Conservation (phyloP, 495 filamentous ascomycete genomes). For the Tuber melanosporum region DNA sequence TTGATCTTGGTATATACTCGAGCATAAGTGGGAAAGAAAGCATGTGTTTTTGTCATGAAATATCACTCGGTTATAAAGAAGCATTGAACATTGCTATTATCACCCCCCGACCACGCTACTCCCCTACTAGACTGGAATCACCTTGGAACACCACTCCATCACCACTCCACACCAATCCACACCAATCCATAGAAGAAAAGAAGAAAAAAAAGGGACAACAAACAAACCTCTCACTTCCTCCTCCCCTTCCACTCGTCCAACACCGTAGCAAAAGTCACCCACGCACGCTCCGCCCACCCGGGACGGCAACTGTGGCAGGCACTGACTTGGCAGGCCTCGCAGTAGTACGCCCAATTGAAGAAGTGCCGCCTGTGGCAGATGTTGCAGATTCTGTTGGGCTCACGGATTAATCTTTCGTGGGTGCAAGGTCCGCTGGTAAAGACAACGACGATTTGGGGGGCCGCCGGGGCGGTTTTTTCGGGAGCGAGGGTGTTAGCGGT, state of each 20-base stretch:
- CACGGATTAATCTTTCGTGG: slow-evolving; percentile 6
- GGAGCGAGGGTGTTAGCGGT: not conserved
- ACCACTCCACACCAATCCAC: too few species aligned
- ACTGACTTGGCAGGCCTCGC: slow-evolving; percentile 13
- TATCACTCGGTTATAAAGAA: slow-evolving; percentile 8
- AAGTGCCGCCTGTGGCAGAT: slow-evolving; percentile 23
- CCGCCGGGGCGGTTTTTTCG: not conserved
- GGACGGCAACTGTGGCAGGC: slow-evolving; percentile 34
- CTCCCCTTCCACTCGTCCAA: not conserved
- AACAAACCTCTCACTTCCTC: not conserved
- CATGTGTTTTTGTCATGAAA: not conserved
- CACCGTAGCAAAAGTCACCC: slow-evolving; percentile 18
- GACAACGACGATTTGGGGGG: not conserved
- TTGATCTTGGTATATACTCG: not conserved
- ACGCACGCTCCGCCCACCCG: slow-evolving; percentile 27
- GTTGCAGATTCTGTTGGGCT: slow-evolving; percentile 9
- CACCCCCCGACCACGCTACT: too few species aligned
- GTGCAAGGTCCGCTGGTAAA: slow-evolving; percentile 5
- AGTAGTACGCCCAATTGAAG: slow-evolving; percentile 31
- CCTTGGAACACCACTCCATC: too few species aligned
- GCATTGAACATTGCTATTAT: not conserved
- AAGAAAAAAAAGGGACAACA: too few species aligned
- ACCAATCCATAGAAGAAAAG: too few species aligned
- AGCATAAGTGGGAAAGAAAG: too few species aligned
- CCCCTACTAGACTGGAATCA: too few species aligned